phyloP scores from a whole-genome alignment of 2,329 filamentous ascomycete genomes.

The Aspergillus sojae region DNA sequence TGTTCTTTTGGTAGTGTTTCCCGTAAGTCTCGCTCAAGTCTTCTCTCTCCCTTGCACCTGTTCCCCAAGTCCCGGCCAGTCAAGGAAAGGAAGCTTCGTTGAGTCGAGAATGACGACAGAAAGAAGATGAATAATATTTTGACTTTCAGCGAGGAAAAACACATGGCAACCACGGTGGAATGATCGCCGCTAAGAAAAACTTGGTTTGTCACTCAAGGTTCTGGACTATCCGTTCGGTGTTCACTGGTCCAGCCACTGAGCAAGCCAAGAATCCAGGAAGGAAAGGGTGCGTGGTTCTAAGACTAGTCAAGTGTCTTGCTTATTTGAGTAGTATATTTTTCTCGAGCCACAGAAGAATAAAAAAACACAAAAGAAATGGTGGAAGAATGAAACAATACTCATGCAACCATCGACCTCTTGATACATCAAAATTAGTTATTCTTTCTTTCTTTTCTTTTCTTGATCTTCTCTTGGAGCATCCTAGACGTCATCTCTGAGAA shows the following conservation, averaged over 20 bases:
- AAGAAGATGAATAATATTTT: constrained; percentile 13
- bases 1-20: neutral
- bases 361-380: neutral
- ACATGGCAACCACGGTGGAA: constrained; percentile 30
- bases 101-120: neutral
- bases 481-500: neutral
- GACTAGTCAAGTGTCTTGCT: constrained; percentile 6
- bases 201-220: constrained; percentile 14
- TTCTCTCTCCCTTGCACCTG: constrained; percentile 3
- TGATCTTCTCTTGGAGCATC: neutral
- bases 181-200: constrained; percentile 26
- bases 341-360: neutral
- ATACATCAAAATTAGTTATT: neutral
- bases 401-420: constrained; percentile 2
- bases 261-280: constrained; percentile 14
- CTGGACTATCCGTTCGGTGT: constrained; percentile 15
- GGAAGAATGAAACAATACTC: constrained; percentile 15
- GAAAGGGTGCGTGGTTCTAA: constrained; percentile 11
- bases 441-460: neutral
- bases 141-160: constrained; percentile 23
- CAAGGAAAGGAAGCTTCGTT: neutral
- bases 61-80: neutral
- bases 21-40: neutral
- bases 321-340: neutral
- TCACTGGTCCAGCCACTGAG: constrained; percentile 21